Percentiles rank a stretch among this genome's conserved stretches.
These are phyloP conservation scores for Raffaelea arxii DNA, from an alignment of 2,329 filamentous ascomycete species.

Conservation along the genomic window DNA sequence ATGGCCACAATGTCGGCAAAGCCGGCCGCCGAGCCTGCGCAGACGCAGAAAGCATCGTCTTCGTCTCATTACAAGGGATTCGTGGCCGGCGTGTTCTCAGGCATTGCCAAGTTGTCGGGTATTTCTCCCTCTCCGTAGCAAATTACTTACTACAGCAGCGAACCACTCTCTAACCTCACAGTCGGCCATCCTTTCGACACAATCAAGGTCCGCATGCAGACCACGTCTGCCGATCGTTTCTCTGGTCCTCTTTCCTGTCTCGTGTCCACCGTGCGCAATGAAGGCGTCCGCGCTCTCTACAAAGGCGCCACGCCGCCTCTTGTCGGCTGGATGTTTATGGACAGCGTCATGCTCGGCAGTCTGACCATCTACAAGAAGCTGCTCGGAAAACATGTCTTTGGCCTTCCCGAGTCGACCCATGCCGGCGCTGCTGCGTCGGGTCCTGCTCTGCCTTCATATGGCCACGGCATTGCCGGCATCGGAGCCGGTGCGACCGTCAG, in stretches of 20 bases:
- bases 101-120: slow-evolving; percentile 83
- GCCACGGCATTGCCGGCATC: slow-evolving; percentile 81
- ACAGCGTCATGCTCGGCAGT: slow-evolving; percentile 74
- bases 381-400: slow-evolving; percentile 69
- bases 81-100: slow-evolving; percentile 90
- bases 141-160: too few species aligned
- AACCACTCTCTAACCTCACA: slow-evolving; percentile 14
- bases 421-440: slow-evolving; percentile 23
- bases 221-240: slow-evolving; percentile 68
- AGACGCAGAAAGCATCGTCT: too few species aligned
- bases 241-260: slow-evolving; percentile 78
- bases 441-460: slow-evolving; percentile 58
- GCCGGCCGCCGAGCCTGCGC: background rate
- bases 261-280: slow-evolving; percentile 71
- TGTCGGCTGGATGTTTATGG: slow-evolving; percentile 98
- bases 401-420: slow-evolving; percentile 23
- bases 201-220: slow-evolving; percentile 92
- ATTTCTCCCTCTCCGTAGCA: too few species aligned
- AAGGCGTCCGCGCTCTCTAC: slow-evolving; percentile 79
- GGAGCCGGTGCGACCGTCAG: slow-evolving; percentile 83
- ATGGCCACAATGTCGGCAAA: slow-evolving; percentile 2
- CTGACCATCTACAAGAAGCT: slow-evolving; percentile 82
- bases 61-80: slow-evolving; percentile 96
- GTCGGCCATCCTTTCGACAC: slow-evolving; percentile 81
- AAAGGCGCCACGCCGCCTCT: slow-evolving; percentile 89